Evolutionary conservation across 208 protist genomes (phyloP), one percentile per base, ranked within the genome.

Genomic region (Leishmania guyanensis): DNA sequence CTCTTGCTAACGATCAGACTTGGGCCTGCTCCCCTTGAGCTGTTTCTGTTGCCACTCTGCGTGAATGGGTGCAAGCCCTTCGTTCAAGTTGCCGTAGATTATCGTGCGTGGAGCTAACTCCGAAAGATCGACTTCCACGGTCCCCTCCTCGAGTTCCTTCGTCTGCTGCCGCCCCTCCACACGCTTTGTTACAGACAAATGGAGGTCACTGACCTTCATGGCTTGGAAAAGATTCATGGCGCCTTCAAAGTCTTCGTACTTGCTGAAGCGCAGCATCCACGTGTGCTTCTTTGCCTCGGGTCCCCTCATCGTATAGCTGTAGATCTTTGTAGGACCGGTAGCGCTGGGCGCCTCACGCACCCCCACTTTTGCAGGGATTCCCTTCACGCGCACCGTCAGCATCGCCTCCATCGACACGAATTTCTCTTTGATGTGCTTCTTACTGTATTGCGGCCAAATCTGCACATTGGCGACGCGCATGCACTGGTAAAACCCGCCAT

Each of bases 401-500:
- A 69, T 78, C 29, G 73, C 77, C 66, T 82, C 73, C 3, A 12
- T 33, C 1, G 82, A 86, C 22, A 46, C 72, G 29, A 58, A 53
- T 39, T 65, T 48, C 56, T 86, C 82, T 39, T 78, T 73, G 58
- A 86, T 53, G 74, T 72, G 75, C 62, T 77, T 80, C 62, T 54
- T 46, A 9, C 68, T 33, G 78, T 79, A 86, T 51, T 79, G 78
- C 8, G 82, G 82, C 82, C 82, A 86, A 22, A 81, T 76, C 20
- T 80, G 77, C 51, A 82, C 73, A 39, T 62, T 70, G 51, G 54
- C 26, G 1, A 82, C 78, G 58, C 79, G 79, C 62, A 86, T 60
- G 51, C 65, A 54, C 39, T 82, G 73, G 56, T 77, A 43, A 20
- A 74, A 50, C n/a, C 8, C 51, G 66, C 77, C 75, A 6, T 75